phyloP scores from a whole-genome alignment of 257 asterid genomes.

The Lycium ferocissimum region DNA sequence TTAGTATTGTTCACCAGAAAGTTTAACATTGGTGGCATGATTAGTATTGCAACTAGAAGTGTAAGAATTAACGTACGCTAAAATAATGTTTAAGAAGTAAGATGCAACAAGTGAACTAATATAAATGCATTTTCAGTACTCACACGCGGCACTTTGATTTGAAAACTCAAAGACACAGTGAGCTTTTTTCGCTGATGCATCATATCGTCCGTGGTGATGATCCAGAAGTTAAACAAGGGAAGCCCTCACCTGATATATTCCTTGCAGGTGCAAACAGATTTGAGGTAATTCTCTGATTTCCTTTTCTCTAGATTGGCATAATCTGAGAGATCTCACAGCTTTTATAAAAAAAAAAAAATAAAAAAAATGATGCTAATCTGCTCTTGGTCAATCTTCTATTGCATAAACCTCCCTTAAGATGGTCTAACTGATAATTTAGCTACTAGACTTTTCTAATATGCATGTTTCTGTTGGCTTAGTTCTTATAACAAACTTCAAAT shows the following conservation, averaged over 20 bases:
- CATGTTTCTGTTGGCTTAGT: constrained; percentile 4
- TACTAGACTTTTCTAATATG: not conserved
- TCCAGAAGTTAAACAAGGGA: constrained; percentile 95
- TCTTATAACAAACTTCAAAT: not conserved
- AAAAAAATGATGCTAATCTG: not conserved
- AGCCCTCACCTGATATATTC: constrained; percentile 92
- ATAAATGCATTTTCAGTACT: constrained; percentile 56
- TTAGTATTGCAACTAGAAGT: not conserved
- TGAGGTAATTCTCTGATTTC: constrained; percentile 57
- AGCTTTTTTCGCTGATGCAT: constrained; percentile 86
- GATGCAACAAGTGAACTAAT: constrained; percentile 33
- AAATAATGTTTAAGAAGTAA: constrained; percentile 29
- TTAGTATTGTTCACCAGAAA: constrained; percentile 18
- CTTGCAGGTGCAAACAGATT: constrained; percentile 92
- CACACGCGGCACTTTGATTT: constrained; percentile 87
- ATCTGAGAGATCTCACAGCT: not conserved
- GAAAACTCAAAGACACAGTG: constrained; percentile 84
- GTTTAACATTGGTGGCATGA: constrained; percentile 6
- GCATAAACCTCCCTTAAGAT: not conserved
- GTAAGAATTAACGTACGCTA: not conserved
- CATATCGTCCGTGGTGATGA: constrained; percentile 94
- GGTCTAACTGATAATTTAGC: not conserved
- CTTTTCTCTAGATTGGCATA: not conserved
- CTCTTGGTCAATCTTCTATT: not conserved
- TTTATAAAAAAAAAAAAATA: too few relatives aligned